Percentiles rank a stretch among this genome's conserved stretches.
Conservation (phyloP, 108 stramenopile genomes). For the Bacterosira constricta region DNA sequence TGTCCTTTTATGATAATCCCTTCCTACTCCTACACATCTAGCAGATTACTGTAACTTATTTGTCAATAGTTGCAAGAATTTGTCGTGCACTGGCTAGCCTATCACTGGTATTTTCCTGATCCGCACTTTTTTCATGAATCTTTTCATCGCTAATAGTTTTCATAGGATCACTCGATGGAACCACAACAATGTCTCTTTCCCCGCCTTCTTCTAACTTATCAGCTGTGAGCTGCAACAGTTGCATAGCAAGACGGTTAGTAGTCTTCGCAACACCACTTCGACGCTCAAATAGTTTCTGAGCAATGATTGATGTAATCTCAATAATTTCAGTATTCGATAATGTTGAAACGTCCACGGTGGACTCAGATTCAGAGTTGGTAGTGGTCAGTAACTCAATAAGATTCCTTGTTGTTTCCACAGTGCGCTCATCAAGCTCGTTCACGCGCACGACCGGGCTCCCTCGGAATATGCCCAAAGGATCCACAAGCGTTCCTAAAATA, state of each 20-base stretch:
- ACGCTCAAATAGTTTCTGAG: constrained; percentile 73
- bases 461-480: constrained; percentile 86
- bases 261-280: constrained; percentile 70
- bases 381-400: constrained; percentile 54
- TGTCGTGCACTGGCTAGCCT: constrained; percentile 37
- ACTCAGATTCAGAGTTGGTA: constrained; percentile 7
- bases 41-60: constrained; percentile 12
- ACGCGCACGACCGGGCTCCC: constrained; percentile 74
- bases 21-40: too few species aligned
- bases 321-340: constrained; percentile 61
- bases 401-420: constrained; percentile 77
- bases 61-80: constrained; percentile 40
- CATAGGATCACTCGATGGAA: constrained; percentile 24
- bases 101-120: constrained; percentile 27
- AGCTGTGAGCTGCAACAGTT: constrained; percentile 75
- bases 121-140: constrained; percentile 18
- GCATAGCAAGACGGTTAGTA: constrained; percentile 64
- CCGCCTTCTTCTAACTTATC: constrained; percentile 61
- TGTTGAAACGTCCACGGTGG: constrained; percentile 57
- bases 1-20: too few species aligned
- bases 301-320: constrained; percentile 65
- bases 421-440: constrained; percentile 69
- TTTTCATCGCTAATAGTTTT: constrained; percentile 17
- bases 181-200: constrained; percentile 50
- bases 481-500: constrained; percentile 76